Conservation (phyloP, 2,329 filamentous ascomycete species). For the Chrysoporthe austroafricana region DNA sequence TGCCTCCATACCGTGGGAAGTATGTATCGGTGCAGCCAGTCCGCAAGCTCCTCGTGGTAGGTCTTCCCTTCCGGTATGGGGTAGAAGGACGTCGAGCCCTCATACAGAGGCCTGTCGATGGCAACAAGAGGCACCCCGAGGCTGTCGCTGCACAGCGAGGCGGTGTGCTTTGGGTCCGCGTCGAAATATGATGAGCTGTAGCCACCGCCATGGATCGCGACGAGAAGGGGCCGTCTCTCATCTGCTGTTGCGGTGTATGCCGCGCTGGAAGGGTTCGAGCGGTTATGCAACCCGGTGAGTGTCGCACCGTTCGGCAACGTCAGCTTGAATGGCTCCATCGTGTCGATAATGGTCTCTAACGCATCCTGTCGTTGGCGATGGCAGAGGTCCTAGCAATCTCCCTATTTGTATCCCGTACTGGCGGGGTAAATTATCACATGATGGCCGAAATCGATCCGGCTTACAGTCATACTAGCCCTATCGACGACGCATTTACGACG, state of each 20-base stretch:
- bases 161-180: slow-evolving; percentile 28
- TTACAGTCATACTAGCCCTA: not conserved
- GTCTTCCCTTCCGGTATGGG: slow-evolving; percentile 20
- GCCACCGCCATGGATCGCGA: slow-evolving; percentile 32
- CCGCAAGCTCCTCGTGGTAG: slow-evolving; percentile 21
- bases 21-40: slow-evolving; percentile 19
- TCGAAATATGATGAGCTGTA: slow-evolving; percentile 32
- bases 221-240: slow-evolving; percentile 27
- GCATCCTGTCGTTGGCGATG: not conserved
- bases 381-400: not conserved
- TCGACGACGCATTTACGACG: not conserved
- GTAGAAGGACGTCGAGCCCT: slow-evolving; percentile 26
- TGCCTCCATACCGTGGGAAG: slow-evolving; percentile 30
- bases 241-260: not conserved
- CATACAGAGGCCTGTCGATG: slow-evolving; percentile 32
- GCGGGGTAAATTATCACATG: not conserved
- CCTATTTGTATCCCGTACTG: not conserved
- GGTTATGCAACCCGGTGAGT: slow-evolving; percentile 18
- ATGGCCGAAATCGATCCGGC: not conserved
- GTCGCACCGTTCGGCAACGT: slow-evolving; percentile 17
- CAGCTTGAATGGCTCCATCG: slow-evolving; percentile 26
- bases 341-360: not conserved
- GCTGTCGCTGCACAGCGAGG: slow-evolving; percentile 23
- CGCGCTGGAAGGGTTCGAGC: slow-evolving; percentile 1
- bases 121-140: slow-evolving; percentile 32